Conservation (phyloP, 495 filamentous ascomycete genomes). For the Rusavskia elegans region DNA sequence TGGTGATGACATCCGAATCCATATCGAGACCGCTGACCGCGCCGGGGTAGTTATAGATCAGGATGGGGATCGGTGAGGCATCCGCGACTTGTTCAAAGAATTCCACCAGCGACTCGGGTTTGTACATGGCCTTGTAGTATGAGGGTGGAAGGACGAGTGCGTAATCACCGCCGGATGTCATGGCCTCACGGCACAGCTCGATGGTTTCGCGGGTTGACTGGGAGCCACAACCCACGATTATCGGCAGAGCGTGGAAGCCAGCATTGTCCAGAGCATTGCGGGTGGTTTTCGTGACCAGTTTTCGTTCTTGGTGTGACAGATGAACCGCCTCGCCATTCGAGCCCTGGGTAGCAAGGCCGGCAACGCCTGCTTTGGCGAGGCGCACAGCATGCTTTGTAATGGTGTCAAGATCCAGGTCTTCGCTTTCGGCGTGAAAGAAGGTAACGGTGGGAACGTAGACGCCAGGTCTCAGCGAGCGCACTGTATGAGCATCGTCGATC, state of each 20-base stretch:
- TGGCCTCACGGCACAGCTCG: slow-evolving; percentile 61
- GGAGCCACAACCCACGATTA: slow-evolving; percentile 75
- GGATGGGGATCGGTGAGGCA: slow-evolving; percentile 67
- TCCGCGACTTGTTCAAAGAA: slow-evolving; percentile 70
- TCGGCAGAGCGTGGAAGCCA: slow-evolving; percentile 49
- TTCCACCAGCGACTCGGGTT: slow-evolving; percentile 38
- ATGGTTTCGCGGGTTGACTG: slow-evolving; percentile 80
- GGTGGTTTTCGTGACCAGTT: slow-evolving; percentile 54
- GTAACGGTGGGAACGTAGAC: slow-evolving; percentile 57
- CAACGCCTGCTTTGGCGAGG: slow-evolving; percentile 65
- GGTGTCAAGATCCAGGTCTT: slow-evolving; percentile 49
- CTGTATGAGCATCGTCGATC: slow-evolving; percentile 12
- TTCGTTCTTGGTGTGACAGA: slow-evolving; percentile 53
- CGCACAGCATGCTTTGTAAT: slow-evolving; percentile 63
- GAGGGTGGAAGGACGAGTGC: slow-evolving; percentile 71
- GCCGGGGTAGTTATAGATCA: slow-evolving; percentile 90
- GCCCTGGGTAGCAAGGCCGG: slow-evolving; percentile 71
- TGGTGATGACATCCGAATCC: slow-evolving; percentile 60
- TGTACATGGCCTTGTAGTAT: slow-evolving; percentile 61
- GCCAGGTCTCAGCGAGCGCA: slow-evolving; percentile 27
- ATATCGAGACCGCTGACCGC: slow-evolving; percentile 72
- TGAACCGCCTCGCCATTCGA: slow-evolving; percentile 86
- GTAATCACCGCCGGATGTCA: slow-evolving; percentile 63
- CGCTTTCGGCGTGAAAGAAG: slow-evolving; percentile 43
- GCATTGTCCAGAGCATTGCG: slow-evolving; percentile 57